A percentile compares a stretch with the other conserved stretches of the same genome.
Conservation (phyloP, 306 rosid genomes). For the Benincasa hispida region DNA sequence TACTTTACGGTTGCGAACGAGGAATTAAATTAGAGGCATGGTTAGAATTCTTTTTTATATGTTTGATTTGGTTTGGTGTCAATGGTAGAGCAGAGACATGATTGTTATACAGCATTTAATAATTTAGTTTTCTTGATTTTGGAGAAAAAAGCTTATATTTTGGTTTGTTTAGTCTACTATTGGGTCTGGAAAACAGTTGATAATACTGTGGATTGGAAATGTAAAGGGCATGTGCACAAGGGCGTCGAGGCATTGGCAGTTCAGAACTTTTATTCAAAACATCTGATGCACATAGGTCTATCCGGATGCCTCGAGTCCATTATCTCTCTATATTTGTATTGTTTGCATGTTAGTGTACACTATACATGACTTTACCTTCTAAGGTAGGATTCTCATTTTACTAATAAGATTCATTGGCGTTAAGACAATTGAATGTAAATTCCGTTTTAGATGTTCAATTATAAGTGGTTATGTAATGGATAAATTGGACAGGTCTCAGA, state of each 20-base stretch:
- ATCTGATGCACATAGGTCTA: not conserved
- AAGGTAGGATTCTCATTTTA: not conserved
- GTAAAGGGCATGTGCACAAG: not conserved
- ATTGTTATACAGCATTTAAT: not conserved
- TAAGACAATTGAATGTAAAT: not conserved
- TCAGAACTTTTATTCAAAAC: not conserved
- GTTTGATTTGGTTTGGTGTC: not conserved
- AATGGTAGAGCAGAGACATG: not conserved
- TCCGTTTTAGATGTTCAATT: not conserved
- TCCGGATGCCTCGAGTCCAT: not conserved
- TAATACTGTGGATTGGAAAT: not conserved
- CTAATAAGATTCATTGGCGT: not conserved
- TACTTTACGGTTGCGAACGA: not conserved
- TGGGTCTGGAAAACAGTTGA: not conserved
- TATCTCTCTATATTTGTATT: not conserved
- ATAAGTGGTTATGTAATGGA: not conserved
- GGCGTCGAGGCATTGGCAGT: not conserved
- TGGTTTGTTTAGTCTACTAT: not conserved
- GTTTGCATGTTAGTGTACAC: not conserved
- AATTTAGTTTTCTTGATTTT: not conserved
- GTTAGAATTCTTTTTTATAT: not conserved
- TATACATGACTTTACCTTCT: not conserved
- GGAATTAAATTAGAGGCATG: not conserved
- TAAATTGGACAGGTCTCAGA: not conserved
- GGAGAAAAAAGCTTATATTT: not conserved